Base-by-base conservation (phyloP, 768 basidiomycete genomes). In the Suillus subaureus region DNA sequence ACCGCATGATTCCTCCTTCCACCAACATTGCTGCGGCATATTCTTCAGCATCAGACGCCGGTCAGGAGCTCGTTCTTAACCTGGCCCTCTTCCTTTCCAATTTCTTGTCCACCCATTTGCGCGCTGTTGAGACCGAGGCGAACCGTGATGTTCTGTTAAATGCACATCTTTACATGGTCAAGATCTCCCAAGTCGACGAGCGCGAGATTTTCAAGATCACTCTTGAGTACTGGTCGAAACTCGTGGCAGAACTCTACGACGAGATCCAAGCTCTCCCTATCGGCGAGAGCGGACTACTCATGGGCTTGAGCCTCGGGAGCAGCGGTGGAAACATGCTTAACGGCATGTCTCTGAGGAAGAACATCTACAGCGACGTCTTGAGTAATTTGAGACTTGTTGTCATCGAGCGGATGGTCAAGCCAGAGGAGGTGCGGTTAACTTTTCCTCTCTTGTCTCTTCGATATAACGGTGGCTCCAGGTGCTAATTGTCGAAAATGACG, bases 161-260 rank as follows among this genome's bases (percentile, higher is more conserved):
- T 74, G 96, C 97, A 0, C 97, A 99, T 77, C 81, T 97, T 35
- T 99, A 99, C 79, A 94, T 99, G 87, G 94, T 99, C 75, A 99
- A 98, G 79, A 89, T 99, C 43, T 96, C 94, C 0, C 95, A 96
- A 70, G 97, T 99, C 42, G 97, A 99, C 72, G 97, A 99, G 74
- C 90, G 97, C 61, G 97, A 99, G 78, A 92, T 99, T 69, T 99
- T 99, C 89, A 99, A 99, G 80, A 97, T 99, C 73, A 97, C 97
- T 70, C 80, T 99, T 73, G 97, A 99, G 74, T 99, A 99, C 80
- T 99, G 97, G 94, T 77, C 89, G 63, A 96, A 96, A 77, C 89
- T 99, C 33, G 97, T 99, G 16, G 88, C 94, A 2, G 97, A 97
- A 74, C 85, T 99, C 23, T 99, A 99, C 74, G 97, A 98, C 68